A percentile compares a stretch with the other conserved stretches of the same genome.
Conservation (phyloP, 495 filamentous ascomycete genomes). For the Astrothelium subdiscretum region DNA sequence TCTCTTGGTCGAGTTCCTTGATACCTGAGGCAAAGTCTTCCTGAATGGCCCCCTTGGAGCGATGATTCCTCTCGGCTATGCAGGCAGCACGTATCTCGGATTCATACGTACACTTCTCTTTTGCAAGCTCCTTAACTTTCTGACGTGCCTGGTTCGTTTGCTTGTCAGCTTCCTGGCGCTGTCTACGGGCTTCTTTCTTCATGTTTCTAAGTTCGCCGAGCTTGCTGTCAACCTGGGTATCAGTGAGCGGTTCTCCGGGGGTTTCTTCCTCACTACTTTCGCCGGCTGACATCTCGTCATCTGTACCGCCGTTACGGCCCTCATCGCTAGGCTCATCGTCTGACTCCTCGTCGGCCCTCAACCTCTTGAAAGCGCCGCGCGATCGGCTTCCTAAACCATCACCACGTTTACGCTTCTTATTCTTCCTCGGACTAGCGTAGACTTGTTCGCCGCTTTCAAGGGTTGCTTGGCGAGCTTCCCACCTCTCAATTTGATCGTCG, state of each 20-base stretch:
- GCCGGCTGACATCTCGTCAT: slow-evolving; percentile 14
- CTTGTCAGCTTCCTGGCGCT: slow-evolving; percentile 23
- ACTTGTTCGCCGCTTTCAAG: slow-evolving; percentile 38
- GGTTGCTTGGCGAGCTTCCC: slow-evolving; percentile 36
- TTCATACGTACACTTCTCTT: slow-evolving; percentile 10
- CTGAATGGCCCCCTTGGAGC: slow-evolving; percentile 40
- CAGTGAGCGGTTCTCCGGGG: slow-evolving; percentile 24
- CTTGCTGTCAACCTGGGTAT: slow-evolving; percentile 27
- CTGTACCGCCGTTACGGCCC: slow-evolving; percentile 14
- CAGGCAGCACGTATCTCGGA: slow-evolving; percentile 35
- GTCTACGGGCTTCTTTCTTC: slow-evolving; percentile 29
- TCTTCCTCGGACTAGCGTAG: slow-evolving; percentile 31
- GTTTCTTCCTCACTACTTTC: background rate
- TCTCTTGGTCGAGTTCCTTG: slow-evolving; percentile 39
- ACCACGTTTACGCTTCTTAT: slow-evolving; percentile 27
- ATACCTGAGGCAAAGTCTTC: slow-evolving; percentile 46
- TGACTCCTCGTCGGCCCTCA: slow-evolving; percentile 5
- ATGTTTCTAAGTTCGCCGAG: slow-evolving; percentile 26
- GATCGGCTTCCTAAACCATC: background rate
- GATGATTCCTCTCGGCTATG: slow-evolving; percentile 43
- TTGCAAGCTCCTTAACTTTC: slow-evolving; percentile 20
- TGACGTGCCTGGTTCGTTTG: background rate
- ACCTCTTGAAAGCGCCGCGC: slow-evolving; percentile 3
- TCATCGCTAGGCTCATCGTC: slow-evolving; percentile 6
- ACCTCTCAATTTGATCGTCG: slow-evolving; percentile 33